phyloP scores from a whole-genome alignment of 495 filamentous ascomycete genomes.

The Entonaema liquescens region DNA sequence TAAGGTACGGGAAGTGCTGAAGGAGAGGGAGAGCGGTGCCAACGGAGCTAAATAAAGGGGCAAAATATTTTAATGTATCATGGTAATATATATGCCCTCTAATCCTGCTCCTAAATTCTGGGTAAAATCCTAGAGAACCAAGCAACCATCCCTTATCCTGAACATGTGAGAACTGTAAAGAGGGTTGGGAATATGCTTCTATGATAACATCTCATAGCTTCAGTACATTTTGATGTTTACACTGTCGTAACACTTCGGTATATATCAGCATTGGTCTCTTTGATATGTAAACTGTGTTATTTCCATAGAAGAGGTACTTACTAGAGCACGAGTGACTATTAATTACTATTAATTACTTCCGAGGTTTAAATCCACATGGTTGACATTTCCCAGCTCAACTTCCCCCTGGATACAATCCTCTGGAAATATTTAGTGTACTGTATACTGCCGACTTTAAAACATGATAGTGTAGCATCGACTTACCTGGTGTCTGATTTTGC shows the following conservation, averaged over 20 bases:
- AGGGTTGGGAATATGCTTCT: too few species aligned
- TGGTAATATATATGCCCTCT: background rate
- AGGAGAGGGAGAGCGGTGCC: slow-evolving; percentile 41
- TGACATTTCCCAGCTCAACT: background rate
- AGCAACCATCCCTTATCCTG: too few species aligned
- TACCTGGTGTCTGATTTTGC: background rate
- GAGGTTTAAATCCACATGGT: too few species aligned
- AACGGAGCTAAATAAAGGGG: slow-evolving; percentile 23
- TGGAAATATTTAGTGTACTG: background rate
- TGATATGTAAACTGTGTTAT: background rate
- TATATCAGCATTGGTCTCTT: background rate
- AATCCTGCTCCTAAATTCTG: background rate
- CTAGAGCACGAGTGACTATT: background rate
- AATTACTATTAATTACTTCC: too few species aligned
- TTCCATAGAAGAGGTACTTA: too few species aligned
- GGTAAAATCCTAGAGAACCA: too few species aligned
- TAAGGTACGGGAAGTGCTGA: slow-evolving; percentile 52
- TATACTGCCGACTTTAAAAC: too few species aligned
- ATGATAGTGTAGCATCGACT: background rate
- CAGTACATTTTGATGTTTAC: background rate
- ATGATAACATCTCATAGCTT: background rate
- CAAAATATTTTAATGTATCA: background rate
- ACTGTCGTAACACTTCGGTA: background rate
- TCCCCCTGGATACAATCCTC: background rate
- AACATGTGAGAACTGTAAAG: too few species aligned